A percentile compares a stretch with the other conserved stretches of the same genome.
Evolutionary conservation across 345 rosid species (phyloP).

Genomic region (Populus deltoides): DNA sequence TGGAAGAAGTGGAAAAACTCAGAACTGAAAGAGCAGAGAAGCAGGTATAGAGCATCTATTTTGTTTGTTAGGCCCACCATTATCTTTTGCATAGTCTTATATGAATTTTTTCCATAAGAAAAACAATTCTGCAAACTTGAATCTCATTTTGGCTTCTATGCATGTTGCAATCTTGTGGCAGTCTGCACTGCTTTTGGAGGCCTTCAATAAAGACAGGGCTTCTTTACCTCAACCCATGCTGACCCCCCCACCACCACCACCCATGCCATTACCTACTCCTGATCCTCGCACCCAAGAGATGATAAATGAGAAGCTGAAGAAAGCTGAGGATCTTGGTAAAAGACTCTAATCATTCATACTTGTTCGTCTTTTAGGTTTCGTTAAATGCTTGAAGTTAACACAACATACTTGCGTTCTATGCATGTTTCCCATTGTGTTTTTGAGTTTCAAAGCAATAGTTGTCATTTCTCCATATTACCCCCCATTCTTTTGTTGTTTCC

Average conservation of each 20-base stretch:
- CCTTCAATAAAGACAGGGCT: slow-evolving; percentile 97
- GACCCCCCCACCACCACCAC: slow-evolving; percentile 65
- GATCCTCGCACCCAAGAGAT: slow-evolving; percentile 95
- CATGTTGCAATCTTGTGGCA: slow-evolving; percentile 24
- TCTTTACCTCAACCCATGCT: slow-evolving; percentile 87
- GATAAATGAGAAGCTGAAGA: slow-evolving; percentile 97
- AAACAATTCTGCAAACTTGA: background rate
- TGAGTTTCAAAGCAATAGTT: background rate
- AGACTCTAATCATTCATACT: slow-evolving; percentile 1
- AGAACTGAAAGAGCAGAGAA: slow-evolving; percentile 90
- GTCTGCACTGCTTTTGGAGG: slow-evolving; percentile 93
- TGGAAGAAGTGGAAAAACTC: slow-evolving; percentile 90
- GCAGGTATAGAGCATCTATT: slow-evolving; percentile 51
- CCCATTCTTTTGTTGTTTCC: background rate
- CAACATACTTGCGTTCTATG: background rate
- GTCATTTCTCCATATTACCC: background rate
- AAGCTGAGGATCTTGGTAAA: slow-evolving; percentile 95
- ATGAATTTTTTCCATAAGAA: background rate
- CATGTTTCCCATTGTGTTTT: background rate
- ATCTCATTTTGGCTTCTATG: background rate
- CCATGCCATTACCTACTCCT: slow-evolving; percentile 61
- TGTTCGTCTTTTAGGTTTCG: background rate
- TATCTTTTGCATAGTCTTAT: background rate
- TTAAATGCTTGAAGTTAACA: background rate
- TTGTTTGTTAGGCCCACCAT: background rate